Percentiles rank a stretch among this genome's conserved stretches.
phyloP scores from a whole-genome alignment of 2,329 filamentous ascomycete genomes.

The Thelonectria rubi region DNA sequence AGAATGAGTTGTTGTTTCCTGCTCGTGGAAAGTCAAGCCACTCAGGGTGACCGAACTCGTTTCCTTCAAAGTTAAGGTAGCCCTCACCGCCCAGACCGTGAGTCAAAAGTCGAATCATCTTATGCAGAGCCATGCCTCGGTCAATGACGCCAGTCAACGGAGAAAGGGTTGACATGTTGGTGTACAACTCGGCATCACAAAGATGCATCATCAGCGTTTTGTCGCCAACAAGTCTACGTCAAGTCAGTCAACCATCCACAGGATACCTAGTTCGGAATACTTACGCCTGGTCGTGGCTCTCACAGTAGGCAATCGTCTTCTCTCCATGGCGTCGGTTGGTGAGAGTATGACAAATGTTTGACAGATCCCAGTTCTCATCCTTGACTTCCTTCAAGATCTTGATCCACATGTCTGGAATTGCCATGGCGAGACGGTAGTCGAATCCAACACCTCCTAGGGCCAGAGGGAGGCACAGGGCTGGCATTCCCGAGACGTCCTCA shows the following conservation, averaged over 20 bases:
- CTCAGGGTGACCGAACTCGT: slow-evolving; percentile 98
- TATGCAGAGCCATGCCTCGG: slow-evolving; percentile 91
- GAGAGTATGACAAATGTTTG: slow-evolving; percentile 83
- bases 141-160: slow-evolving; percentile 90
- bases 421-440: slow-evolving; percentile 97
- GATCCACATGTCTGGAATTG: slow-evolving; percentile 98
- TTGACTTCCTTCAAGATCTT: slow-evolving; percentile 95
- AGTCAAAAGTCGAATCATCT: slow-evolving; percentile 95
- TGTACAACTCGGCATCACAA: slow-evolving; percentile 96
- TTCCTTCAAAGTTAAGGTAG: slow-evolving; percentile 98
- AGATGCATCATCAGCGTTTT: slow-evolving; percentile 98
- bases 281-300: slow-evolving; percentile 97
- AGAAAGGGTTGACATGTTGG: slow-evolving; percentile 89
- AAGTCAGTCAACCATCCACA: slow-evolving; percentile 36
- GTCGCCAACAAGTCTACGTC: slow-evolving; percentile 84
- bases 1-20: slow-evolving; percentile 92
- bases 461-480: slow-evolving; percentile 88
- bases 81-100: slow-evolving; percentile 93
- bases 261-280: slow-evolving; percentile 48
- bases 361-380: slow-evolving; percentile 93
- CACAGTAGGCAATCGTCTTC: slow-evolving; percentile 97
- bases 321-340: slow-evolving; percentile 94
- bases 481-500: slow-evolving; percentile 98
- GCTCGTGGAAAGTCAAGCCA: slow-evolving; percentile 98
- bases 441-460: slow-evolving; percentile 92